Base-by-base conservation (phyloP, 345 rosid species). In the Zanthoxylum bungeanum region DNA sequence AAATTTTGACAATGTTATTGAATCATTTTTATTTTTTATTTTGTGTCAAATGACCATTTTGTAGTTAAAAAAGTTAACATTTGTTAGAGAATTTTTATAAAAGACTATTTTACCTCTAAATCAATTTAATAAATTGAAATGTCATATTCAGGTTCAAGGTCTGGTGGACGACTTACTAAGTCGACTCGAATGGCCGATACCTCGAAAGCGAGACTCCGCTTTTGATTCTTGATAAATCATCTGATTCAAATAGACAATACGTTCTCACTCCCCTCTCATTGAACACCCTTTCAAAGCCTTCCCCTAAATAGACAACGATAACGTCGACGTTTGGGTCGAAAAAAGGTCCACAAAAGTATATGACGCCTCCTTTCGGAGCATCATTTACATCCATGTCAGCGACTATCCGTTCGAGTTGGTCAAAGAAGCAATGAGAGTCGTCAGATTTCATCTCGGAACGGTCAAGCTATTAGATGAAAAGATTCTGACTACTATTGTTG, bases 141-240 rank as follows among this genome's bases (percentile, higher is more conserved):
- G n/a, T n/a, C 83, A 94, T 94, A 31, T 94, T 94, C 92, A 74
- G 98, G 82, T 94, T 94, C 90, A 94, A 94, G 78, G 97, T 89
- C 47, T 94, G 98, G 98, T 92, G 98, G 98, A 92, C 98, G 0
- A 94, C 98, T 67, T 97, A 84, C 22, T 94, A 98, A 98, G 88
- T 85, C 30, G 97, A 93, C 0, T 86, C 92, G 17, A 90, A 81
- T 17, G 98, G 98, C 9, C 0, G 77, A 3, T 97, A 94, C 73
- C 83, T 92, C 24, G 97, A 94, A 56, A 76, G 85, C 51, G 98
- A 94, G 84, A 94, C 97, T 11, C 97, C 90, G 65, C 82, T 94
- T 68, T 75, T 89, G 36, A 68, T 92, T 31, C 95, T 93, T 4
- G 92, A 94, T 0, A 76, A 72, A 14, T 85, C n/a, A n/a, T n/a